A percentile compares a stretch with the other conserved stretches of the same genome.
phyloP scores from a whole-genome alignment of 176 grass and related monocot species.

The Areca catechu region DNA sequence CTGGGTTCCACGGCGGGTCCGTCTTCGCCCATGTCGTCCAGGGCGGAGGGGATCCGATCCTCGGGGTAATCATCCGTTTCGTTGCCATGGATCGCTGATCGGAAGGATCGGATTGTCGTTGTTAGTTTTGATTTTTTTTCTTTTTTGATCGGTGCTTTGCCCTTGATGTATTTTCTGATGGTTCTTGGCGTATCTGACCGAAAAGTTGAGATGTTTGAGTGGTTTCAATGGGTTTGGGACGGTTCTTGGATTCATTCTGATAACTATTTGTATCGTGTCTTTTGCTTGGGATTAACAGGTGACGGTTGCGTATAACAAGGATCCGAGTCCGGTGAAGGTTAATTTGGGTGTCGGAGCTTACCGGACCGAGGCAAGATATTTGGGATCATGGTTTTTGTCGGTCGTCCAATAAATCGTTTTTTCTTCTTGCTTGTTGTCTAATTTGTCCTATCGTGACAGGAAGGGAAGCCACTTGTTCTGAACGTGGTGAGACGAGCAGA shows the following conservation, averaged over 20 bases:
- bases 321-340: slow-evolving; percentile 79
- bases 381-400: no score
- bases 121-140: no score
- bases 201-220: no score
- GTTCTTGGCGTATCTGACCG: no score
- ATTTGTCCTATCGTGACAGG: slow-evolving; percentile 31
- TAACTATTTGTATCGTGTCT: background rate
- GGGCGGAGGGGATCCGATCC: slow-evolving; percentile 95
- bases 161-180: no score
- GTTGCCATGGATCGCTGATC: background rate
- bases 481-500: slow-evolving; percentile 85
- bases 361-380: slow-evolving; percentile 68
- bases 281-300: slow-evolving; percentile 33
- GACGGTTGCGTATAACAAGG: slow-evolving; percentile 96
- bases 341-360: slow-evolving; percentile 97
- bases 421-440: background rate
- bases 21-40: slow-evolving; percentile 61
- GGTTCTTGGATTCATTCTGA: no score
- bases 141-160: no score
- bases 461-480: slow-evolving; percentile 96
- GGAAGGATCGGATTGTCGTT: no score
- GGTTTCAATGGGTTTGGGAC: no score
- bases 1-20: slow-evolving; percentile 35
- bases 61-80: slow-evolving; percentile 45
- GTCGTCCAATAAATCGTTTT: background rate